Percentiles rank a stretch among this genome's conserved stretches.
These are phyloP conservation scores for Mucor sp. DNA, from an alignment of 371 early-diverging fungal genomes.

Conservation along the genomic window DNA sequence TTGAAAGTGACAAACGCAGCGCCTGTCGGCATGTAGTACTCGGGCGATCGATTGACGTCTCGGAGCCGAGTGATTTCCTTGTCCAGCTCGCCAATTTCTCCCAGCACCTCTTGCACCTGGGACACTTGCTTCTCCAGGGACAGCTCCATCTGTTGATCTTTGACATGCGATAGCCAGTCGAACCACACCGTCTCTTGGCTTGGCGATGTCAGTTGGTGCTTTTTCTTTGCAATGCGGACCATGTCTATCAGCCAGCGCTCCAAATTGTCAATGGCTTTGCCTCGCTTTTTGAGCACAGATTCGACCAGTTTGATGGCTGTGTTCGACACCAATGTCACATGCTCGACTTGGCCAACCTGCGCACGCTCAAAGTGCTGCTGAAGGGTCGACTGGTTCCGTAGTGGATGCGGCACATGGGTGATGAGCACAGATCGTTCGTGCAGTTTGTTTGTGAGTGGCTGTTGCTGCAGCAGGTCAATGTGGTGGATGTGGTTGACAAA, in stretches of 20 bases:
- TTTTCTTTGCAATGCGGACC: slow-evolving; percentile 7
- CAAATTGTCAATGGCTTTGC: slow-evolving; percentile 25
- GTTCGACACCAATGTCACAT: slow-evolving; percentile 39
- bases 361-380: slow-evolving; percentile 34
- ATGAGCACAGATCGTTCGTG: slow-evolving; percentile 32
- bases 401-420: slow-evolving; percentile 40
- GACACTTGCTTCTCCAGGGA: not conserved
- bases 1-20: slow-evolving; percentile 70
- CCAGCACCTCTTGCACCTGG: slow-evolving; percentile 2
- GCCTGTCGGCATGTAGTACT: slow-evolving; percentile 54
- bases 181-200: not conserved
- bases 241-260: slow-evolving; percentile 34
- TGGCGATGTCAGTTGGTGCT: not conserved
- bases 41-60: slow-evolving; percentile 33
- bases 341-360: slow-evolving; percentile 43
- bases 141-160: not conserved
- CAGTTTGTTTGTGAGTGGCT: not conserved
- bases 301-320: slow-evolving; percentile 22
- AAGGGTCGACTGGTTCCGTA: slow-evolving; percentile 38
- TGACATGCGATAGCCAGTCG: slow-evolving; percentile 1
- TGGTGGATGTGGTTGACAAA: slow-evolving; percentile 54
- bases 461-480: slow-evolving; percentile 34
- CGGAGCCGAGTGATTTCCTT: slow-evolving; percentile 30
- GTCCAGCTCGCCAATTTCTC: slow-evolving; percentile 23
- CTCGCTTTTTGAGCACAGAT: slow-evolving; percentile 17